These are phyloP conservation scores for Helicocarpus griseus DNA, from an alignment of 2,329 filamentous ascomycete genomes.

Conservation along the genomic window DNA sequence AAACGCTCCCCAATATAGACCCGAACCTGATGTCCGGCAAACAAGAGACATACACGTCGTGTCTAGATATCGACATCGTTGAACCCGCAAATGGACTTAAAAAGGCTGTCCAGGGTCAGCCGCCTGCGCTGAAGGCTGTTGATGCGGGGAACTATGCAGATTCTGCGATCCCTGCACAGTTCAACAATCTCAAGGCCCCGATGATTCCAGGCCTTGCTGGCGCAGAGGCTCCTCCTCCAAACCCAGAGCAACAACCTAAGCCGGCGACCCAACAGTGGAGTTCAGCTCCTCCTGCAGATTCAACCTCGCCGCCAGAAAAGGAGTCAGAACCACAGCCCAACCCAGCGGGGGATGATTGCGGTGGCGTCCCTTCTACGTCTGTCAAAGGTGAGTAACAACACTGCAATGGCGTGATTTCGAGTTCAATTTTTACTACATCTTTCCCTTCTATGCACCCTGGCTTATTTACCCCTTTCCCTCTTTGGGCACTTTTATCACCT, in stretches of 20 bases:
- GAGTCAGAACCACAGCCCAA: background rate
- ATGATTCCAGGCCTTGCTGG: slow-evolving; percentile 5
- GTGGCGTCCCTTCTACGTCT: background rate
- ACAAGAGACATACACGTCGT: slow-evolving; percentile 40
- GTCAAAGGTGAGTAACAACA: background rate
- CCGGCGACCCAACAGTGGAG: background rate
- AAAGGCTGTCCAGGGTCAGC: background rate
- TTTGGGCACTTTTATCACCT: no score
- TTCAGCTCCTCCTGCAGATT: background rate
- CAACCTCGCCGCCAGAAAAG: background rate
- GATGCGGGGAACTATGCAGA: slow-evolving; percentile 27
- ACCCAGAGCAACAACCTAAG: background rate
- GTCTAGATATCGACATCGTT: slow-evolving; percentile 38
- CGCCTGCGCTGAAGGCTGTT: slow-evolving; percentile 5
- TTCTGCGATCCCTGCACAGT: slow-evolving; percentile 30
- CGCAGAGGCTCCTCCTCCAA: background rate
- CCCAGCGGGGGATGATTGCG: background rate
- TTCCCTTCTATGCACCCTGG: no score
- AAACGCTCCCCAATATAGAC: slow-evolving; percentile 40
- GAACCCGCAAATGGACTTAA: background rate
- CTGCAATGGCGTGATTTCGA: background rate
- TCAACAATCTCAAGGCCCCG: slow-evolving; percentile 21
- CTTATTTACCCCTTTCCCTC: background rate
- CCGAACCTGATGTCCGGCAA: slow-evolving; percentile 32
- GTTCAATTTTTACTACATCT: background rate